Conservation (phyloP, 2,329 filamentous ascomycete species). For the Fusarium zealandicum region DNA sequence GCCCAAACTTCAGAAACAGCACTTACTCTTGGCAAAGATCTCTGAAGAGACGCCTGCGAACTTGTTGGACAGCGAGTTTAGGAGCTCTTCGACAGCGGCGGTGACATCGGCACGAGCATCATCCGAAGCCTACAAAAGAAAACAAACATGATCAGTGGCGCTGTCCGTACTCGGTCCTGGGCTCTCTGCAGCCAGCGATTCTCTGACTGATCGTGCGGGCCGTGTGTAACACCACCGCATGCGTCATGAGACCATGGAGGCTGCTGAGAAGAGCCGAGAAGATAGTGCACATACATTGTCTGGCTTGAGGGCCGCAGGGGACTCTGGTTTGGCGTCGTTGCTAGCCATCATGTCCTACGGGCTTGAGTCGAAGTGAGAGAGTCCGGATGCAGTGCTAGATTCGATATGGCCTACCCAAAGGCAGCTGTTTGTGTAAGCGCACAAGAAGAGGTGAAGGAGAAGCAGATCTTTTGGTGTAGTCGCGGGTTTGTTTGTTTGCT, state of each 20-base stretch:
- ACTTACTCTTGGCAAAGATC: constrained; percentile 85
- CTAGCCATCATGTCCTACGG: constrained; percentile 46
- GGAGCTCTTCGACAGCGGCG: constrained; percentile 82
- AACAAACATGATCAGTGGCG: constrained; percentile 24
- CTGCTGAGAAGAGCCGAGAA: neutral
- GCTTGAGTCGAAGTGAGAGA: neutral
- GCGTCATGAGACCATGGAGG: neutral
- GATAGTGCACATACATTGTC: constrained; percentile 44
- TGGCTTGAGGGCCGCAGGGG: constrained; percentile 42
- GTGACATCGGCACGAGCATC: constrained; percentile 70
- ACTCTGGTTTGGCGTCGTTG: constrained; percentile 46
- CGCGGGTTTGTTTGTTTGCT: constrained; percentile 14
- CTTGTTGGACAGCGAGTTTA: constrained; percentile 84
- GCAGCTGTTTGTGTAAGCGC: neutral
- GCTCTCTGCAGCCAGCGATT: constrained; percentile 5
- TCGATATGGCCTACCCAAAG: neutral
- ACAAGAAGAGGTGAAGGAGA: neutral
- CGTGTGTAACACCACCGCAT: constrained; percentile 10
- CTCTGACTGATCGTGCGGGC: neutral
- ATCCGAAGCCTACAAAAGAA: constrained; percentile 48
- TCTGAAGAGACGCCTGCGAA: constrained; percentile 86
- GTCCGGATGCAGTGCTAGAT: neutral
- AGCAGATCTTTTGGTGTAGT: constrained; percentile 1
- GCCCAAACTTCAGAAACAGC: neutral
- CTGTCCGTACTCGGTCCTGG: constrained; percentile 7